Percentiles rank a stretch among this genome's conserved stretches.
phyloP scores from a whole-genome alignment of 2,329 filamentous ascomycete genomes.

The Epichloe amarillans region DNA sequence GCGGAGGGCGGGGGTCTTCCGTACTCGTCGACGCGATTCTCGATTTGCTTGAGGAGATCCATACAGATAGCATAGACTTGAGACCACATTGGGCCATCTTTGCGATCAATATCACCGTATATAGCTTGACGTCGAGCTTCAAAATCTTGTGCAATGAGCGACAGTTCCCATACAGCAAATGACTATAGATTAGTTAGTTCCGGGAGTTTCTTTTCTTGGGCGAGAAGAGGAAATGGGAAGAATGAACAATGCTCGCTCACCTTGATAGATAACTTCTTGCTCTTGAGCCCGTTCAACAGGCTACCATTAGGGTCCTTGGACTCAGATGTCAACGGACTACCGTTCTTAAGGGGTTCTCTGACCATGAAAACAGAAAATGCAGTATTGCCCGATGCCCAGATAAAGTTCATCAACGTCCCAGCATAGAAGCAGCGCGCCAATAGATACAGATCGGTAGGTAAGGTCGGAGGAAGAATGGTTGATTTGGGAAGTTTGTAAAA shows the following conservation, averaged over 20 bases:
- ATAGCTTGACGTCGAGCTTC: constrained; percentile 66
- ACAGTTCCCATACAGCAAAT: constrained; percentile 87
- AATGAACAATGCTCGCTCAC: constrained; percentile 27
- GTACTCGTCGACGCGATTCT: constrained; percentile 50
- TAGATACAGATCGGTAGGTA: constrained; percentile 44
- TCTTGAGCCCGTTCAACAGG: constrained; percentile 68
- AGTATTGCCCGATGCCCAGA: constrained; percentile 68
- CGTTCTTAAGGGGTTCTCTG: constrained; percentile 70
- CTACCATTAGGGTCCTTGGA: constrained; percentile 88
- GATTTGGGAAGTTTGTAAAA: constrained; percentile 66
- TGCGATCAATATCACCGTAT: constrained; percentile 76
- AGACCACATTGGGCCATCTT: constrained; percentile 66
- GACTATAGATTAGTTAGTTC: constrained; percentile 30
- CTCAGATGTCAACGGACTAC: constrained; percentile 68
- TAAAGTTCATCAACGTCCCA: constrained; percentile 50
- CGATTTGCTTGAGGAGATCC: constrained; percentile 53
- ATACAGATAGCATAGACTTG: constrained; percentile 63
- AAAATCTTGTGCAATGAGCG: constrained; percentile 63
- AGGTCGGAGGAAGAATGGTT: constrained; percentile 45
- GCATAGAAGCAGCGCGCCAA: constrained; percentile 44
- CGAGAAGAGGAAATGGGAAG: neutral
- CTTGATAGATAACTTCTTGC: constrained; percentile 65
- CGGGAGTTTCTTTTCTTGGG: too few relatives aligned
- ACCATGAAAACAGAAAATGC: constrained; percentile 72
- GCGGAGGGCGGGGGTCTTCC: constrained; percentile 29